A percentile compares a stretch with the other conserved stretches of the same genome.
These are phyloP conservation scores for Colletotrichum endophyticum DNA, from an alignment of 2,329 filamentous ascomycete genomes.

Conservation along the genomic window DNA sequence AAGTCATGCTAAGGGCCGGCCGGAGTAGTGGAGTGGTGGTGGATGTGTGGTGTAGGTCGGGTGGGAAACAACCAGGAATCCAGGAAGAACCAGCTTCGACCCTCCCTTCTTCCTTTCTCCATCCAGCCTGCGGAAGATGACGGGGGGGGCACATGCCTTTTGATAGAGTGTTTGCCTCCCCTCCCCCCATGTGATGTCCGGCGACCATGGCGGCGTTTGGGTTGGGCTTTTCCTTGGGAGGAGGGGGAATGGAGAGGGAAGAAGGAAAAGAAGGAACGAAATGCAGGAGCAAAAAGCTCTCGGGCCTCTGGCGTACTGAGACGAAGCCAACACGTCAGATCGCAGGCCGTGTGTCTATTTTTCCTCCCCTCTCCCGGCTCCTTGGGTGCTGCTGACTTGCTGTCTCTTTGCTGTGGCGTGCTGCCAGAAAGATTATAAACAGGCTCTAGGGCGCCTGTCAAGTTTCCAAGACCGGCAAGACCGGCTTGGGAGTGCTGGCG, in stretches of 20 bases:
- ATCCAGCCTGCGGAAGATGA: neutral
- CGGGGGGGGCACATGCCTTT: constrained; percentile 19
- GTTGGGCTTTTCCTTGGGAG: neutral
- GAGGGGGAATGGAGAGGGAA: neutral
- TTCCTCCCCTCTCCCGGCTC: neutral
- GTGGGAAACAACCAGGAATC: neutral
- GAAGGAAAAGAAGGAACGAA: neutral
- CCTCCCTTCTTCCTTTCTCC: neutral
- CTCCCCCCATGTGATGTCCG: constrained; percentile 13
- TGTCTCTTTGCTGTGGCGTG: neutral
- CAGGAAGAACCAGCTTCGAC: constrained; percentile 3
- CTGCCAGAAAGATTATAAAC: neutral
- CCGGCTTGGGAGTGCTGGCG: neutral
- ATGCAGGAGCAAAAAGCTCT: constrained; percentile 8
- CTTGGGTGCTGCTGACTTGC: neutral
- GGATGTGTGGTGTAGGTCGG: neutral
- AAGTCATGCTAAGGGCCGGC: neutral
- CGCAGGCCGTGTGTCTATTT: constrained; percentile 1
- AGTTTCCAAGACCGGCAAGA: neutral
- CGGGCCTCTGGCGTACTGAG: constrained; percentile 5
- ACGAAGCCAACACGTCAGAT: constrained; percentile 13
- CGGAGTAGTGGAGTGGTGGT: neutral
- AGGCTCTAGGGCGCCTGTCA: neutral
- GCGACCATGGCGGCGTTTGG: constrained; percentile 10
- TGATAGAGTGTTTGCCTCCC: constrained; percentile 1